These are phyloP conservation scores for Agastache rugosa DNA, from an alignment of 257 asterid species.

Conservation along the genomic window DNA sequence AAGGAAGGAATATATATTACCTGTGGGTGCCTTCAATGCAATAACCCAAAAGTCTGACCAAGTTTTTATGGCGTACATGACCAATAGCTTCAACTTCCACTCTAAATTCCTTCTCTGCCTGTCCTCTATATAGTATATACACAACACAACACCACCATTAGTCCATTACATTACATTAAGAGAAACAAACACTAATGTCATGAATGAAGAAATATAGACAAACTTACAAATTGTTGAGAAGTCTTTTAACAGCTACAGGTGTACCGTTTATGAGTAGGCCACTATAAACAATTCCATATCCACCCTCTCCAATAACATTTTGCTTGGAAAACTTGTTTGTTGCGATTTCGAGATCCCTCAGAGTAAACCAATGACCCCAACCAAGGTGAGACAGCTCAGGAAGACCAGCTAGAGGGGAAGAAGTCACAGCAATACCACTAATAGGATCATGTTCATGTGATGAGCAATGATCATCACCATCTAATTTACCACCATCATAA, in stretches of 20 bases:
- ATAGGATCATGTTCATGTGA: background rate
- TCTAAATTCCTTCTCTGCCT: slow-evolving; percentile 88
- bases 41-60: slow-evolving; percentile 86
- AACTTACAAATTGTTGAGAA: slow-evolving; percentile 86
- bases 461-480: background rate
- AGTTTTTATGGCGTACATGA: slow-evolving; percentile 86
- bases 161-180: background rate
- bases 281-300: slow-evolving; percentile 82
- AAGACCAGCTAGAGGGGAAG: slow-evolving; percentile 66
- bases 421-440: slow-evolving; percentile 6
- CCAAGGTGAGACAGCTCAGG: slow-evolving; percentile 89
- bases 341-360: slow-evolving; percentile 78
- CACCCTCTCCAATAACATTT: slow-evolving; percentile 87
- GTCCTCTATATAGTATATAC: slow-evolving; percentile 61
- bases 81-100: slow-evolving; percentile 97
- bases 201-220: background rate
- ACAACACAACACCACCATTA: background rate
- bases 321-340: slow-evolving; percentile 69
- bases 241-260: slow-evolving; percentile 78
- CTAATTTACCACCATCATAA: background rate
- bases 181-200: background rate
- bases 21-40: slow-evolving; percentile 90
- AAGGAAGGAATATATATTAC: slow-evolving; percentile 35
- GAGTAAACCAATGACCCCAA: slow-evolving; percentile 96
- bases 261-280: slow-evolving; percentile 73